Percentiles rank a stretch among this genome's conserved stretches.
Evolutionary conservation across 1,139 yeast species (phyloP).

Genomic region (Pneumocystis canis): DNA sequence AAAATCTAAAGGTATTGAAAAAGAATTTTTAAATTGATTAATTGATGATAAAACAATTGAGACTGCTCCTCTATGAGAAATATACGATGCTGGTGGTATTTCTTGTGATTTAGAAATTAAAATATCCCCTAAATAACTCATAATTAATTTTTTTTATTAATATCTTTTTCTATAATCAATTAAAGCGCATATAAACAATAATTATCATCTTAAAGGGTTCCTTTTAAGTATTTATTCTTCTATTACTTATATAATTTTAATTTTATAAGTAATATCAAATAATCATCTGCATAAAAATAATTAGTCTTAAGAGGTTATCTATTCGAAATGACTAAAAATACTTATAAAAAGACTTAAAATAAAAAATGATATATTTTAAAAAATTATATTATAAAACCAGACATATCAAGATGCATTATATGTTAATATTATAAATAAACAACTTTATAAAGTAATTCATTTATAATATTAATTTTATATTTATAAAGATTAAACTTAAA

Average conservation of each 20-base stretch:
- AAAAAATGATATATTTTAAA: no score
- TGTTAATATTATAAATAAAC: no score
- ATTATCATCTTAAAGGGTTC: background rate
- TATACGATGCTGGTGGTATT: background rate
- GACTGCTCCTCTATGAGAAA: background rate
- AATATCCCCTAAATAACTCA: background rate
- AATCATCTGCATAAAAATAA: no score
- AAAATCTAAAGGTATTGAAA: background rate
- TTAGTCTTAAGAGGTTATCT: no score
- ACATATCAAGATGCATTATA: no score
- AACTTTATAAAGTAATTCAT: no score
- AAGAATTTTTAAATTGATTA: background rate
- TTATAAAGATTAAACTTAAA: no score
- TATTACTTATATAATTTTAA: background rate
- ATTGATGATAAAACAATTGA: background rate
- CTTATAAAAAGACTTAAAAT: no score
- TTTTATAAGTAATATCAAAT: background rate
- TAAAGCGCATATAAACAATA: background rate
- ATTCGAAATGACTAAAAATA: no score
- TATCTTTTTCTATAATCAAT: background rate
- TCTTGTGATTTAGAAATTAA: background rate
- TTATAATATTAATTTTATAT: no score
- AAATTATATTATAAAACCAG: no score
- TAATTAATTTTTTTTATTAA: background rate
- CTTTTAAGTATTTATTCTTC: background rate